A percentile compares a stretch with the other conserved stretches of the same genome.
Evolutionary conservation across 257 asterid genomes (phyloP).

Genomic region (Nicotiana sylvestris): DNA sequence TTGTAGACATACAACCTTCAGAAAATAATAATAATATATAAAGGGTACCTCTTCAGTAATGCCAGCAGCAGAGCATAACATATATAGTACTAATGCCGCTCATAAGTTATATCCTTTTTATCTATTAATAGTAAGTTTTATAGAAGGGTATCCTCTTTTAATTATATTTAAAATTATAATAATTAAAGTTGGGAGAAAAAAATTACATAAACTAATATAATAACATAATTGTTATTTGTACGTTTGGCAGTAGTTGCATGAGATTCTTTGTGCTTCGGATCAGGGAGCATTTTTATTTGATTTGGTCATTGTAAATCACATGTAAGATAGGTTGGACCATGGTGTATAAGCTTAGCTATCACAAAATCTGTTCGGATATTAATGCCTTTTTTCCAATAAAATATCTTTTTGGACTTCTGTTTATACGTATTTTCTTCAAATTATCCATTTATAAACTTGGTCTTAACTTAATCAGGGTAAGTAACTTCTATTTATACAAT

Average conservation of each 20-base stretch:
- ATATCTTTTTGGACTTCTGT: neutral
- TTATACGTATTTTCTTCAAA: neutral
- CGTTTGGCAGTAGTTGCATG: neutral
- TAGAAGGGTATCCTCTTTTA: neutral
- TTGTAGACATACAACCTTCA: no score
- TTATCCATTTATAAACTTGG: no score
- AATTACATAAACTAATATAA: neutral
- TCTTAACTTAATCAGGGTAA: no score
- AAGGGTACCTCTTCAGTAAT: neutral
- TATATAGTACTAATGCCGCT: neutral
- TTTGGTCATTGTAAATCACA: slow-evolving; percentile 2
- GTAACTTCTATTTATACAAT: no score
- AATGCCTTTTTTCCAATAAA: neutral
- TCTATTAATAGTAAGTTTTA: neutral
- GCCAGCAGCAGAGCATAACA: neutral
- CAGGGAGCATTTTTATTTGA: neutral
- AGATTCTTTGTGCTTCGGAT: slow-evolving; percentile 9
- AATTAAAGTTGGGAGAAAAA: no score
- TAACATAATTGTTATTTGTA: neutral
- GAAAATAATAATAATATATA: no score
- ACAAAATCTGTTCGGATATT: neutral
- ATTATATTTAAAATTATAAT: neutral
- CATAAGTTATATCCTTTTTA: no score
- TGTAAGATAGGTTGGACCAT: slow-evolving; percentile 3
- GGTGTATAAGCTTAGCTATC: neutral